Percentiles rank a stretch among this genome's conserved stretches.
Conservation (phyloP, 139 green algal genomes). For the Pedinophyceae sp. region DNA sequence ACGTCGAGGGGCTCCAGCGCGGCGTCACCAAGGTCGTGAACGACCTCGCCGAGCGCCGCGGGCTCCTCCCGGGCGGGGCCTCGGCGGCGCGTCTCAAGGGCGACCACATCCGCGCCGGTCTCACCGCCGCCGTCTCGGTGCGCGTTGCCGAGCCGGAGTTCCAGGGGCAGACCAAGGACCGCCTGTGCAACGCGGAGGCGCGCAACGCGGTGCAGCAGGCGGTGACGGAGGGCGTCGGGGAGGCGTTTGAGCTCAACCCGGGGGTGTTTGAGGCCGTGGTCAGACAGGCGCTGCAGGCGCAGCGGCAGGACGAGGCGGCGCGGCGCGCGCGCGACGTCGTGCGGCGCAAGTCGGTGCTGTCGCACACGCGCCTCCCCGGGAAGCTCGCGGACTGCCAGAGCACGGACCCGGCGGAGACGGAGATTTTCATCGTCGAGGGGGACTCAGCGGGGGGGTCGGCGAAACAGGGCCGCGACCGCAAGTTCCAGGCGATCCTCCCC, state of each 20-base stretch:
- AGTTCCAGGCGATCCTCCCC: constrained; percentile 81
- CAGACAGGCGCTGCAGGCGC: constrained; percentile 16
- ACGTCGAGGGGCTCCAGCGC: constrained; percentile 80
- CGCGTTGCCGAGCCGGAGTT: constrained; percentile 85
- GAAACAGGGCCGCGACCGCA: constrained; percentile 82
- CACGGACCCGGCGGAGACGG: constrained; percentile 24
- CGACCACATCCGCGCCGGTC: constrained; percentile 80
- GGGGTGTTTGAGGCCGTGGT: constrained; percentile 28
- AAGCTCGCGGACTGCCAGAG: constrained; percentile 89
- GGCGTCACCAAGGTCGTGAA: constrained; percentile 75
- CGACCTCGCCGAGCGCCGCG: constrained; percentile 14
- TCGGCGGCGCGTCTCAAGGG: constrained; percentile 41
- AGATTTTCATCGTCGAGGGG: constrained; percentile 97
- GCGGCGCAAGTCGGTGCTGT: constrained; percentile 79
- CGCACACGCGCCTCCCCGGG: constrained; percentile 62
- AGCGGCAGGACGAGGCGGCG: constrained; percentile 73
- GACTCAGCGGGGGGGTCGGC: constrained; percentile 75
- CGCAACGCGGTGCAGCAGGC: constrained; percentile 55
- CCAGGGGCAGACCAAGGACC: constrained; percentile 95
- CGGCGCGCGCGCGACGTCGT: constrained; percentile 87
- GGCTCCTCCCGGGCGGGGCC: constrained; percentile 47
- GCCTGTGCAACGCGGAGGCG: constrained; percentile 87
- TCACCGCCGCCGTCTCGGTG: constrained; percentile 34
- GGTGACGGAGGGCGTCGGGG: constrained; percentile 22
- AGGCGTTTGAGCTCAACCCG: constrained; percentile 39